Evolutionary conservation across 2,329 filamentous ascomycete species (phyloP), one percentile per base, ranked within the genome.

Genomic region (Colletotrichum euphorbiae): DNA sequence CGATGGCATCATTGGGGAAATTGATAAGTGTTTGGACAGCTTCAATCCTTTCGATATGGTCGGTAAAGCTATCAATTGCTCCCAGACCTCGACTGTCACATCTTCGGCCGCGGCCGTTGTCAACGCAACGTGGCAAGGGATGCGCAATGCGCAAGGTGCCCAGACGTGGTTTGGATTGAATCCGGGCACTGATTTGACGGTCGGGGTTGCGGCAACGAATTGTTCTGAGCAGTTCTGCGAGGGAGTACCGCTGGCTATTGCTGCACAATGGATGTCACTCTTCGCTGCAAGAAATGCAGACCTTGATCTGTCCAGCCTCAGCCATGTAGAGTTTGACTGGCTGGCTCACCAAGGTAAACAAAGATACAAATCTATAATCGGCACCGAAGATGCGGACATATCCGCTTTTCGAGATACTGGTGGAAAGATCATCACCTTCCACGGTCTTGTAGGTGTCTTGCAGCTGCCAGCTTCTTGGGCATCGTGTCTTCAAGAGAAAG

Each of bases 1-100:
- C 3, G 84, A 87, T 70, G 77, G 75, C 24, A 82, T 87, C 58
- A 78, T 87, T 42, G 79, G 76, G 51, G 77, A 80, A 19, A 17
- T 13, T 19, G 48, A 62, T 7, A n/a, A 19, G 1, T 66, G 62
- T 13, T 31, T 61, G 3, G 8, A 4, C 13, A 48, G 42, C 75
- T 68, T 65, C 8, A 48, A 69, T 13, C 69, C 67, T 17, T 62
- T 57, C 19, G 28, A 21, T 2, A 17, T 40, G 17, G 51, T 62
- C 2, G 62, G 67, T 4, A 31, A 8, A 2, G 36, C 38, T 2
- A 36, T 51, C n/a, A 33, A 67, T 21, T 69, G 67, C 45, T 6
- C 55, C 12, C 15, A 21, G 7, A 17, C 21, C 3, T 9, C 40
- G 2, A 17, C 17, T 1, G 63, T 73, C 31, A 67, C 51, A 31